These are phyloP conservation scores for Eustoma russellianum DNA, from an alignment of 257 asterid species.

Conservation along the genomic window DNA sequence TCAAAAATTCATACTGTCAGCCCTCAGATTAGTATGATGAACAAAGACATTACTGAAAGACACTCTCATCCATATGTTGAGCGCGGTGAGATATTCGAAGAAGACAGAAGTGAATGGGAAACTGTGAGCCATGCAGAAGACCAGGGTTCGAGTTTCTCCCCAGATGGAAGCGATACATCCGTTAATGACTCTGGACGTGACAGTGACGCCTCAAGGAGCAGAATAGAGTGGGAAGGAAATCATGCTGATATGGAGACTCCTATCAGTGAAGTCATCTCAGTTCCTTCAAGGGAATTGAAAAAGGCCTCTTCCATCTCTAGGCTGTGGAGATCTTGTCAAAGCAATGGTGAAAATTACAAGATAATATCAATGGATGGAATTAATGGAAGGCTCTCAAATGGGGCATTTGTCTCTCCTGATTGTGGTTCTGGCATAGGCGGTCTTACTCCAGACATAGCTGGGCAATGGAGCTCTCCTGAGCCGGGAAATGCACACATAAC, in stretches of 20 bases:
- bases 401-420: conserved; percentile 37
- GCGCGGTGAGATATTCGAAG: conserved; percentile 40
- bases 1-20: conserved; percentile 30
- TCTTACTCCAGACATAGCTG: conserved; percentile 45
- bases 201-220: conserved; percentile 27
- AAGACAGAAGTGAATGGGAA: conserved; percentile 71
- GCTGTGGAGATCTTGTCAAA: conserved; percentile 43
- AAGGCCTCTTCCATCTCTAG: conserved; percentile 45
- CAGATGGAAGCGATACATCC: conserved; percentile 46
- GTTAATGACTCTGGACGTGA: conserved; percentile 19
- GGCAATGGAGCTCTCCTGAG: conserved; percentile 66
- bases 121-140: conserved; percentile 61
- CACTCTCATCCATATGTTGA: conserved; percentile 22
- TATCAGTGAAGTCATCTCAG: conserved; percentile 29
- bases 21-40: conserved; percentile 22
- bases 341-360: conserved; percentile 46
- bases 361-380: conserved; percentile 31
- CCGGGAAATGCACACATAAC: conserved; percentile 47
- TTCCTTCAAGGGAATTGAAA: conserved; percentile 29
- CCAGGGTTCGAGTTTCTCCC: conserved; percentile 52
- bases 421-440: conserved; percentile 33
- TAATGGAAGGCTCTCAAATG: conserved; percentile 31
- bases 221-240: conserved; percentile 26
- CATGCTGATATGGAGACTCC: conserved; percentile 32
- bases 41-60: conserved; percentile 21